A percentile compares a stretch with the other conserved stretches of the same genome.
Evolutionary conservation across 2,329 filamentous ascomycete species (phyloP).

Genomic region (Aphanoascus verrucosus): DNA sequence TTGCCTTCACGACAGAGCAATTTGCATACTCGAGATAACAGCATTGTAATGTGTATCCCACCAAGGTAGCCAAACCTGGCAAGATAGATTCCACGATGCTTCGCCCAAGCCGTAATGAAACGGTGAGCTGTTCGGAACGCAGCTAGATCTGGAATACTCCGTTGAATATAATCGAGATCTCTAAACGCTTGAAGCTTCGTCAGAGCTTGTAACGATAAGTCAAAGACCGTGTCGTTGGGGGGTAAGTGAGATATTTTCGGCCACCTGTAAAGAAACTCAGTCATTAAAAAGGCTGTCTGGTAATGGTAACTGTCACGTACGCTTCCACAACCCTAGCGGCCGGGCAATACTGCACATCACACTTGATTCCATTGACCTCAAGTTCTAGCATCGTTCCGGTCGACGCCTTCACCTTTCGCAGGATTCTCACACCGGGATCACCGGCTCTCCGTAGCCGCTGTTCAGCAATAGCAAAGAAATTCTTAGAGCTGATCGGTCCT

Average conservation of each 20-base stretch:
- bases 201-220: constrained; percentile 46
- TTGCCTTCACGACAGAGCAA: constrained; percentile 33
- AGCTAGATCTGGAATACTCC: constrained; percentile 49
- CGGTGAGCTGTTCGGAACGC: constrained; percentile 51
- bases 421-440: constrained; percentile 37
- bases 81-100: constrained; percentile 51
- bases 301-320: constrained; percentile 19
- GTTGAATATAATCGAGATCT: constrained; percentile 51
- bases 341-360: constrained; percentile 58
- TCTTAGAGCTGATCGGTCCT: constrained; percentile 49
- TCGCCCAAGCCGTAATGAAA: constrained; percentile 53
- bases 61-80: constrained; percentile 55
- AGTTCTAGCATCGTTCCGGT: constrained; percentile 56
- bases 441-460: constrained; percentile 45
- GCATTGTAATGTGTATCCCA: constrained; percentile 53
- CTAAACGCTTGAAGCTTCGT: constrained; percentile 54
- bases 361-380: constrained; percentile 46
- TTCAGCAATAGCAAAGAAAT: constrained; percentile 50
- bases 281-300: neutral
- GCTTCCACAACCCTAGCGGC: constrained; percentile 46
- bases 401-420: constrained; percentile 49
- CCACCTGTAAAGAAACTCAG: constrained; percentile 3
- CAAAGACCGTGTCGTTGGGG: constrained; percentile 44
- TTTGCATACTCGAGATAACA: constrained; percentile 53
- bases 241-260: constrained; percentile 27